phyloP scores from a whole-genome alignment of 192 early-diverging fungal genomes.

The Backusella liffmaniae region DNA sequence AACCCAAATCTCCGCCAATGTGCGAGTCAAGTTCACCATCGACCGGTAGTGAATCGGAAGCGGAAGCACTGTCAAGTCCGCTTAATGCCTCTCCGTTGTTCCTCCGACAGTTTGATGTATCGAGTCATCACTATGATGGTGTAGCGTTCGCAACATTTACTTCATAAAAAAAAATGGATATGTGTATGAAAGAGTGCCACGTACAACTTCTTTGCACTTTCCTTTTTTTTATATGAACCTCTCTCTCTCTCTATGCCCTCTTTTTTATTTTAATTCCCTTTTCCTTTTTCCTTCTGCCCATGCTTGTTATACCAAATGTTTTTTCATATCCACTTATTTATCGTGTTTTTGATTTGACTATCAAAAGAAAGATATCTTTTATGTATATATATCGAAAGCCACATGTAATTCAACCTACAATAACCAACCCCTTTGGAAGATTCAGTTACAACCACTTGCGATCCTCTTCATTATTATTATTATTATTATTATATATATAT shows the following conservation, averaged over 20 bases:
- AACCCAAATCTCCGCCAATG: background rate
- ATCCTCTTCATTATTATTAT: background rate
- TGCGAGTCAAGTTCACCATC: slow-evolving; percentile 5
- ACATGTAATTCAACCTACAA: background rate
- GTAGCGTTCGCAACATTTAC: background rate
- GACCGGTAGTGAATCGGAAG: background rate
- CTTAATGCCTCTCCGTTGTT: background rate
- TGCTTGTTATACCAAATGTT: background rate
- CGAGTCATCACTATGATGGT: background rate
- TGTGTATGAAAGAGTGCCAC: background rate
- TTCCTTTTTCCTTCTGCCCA: background rate
- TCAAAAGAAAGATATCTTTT: background rate
- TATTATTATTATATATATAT: background rate
- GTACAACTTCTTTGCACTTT: no score
- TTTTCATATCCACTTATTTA: background rate
- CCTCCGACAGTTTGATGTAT: background rate
- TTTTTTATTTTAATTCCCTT: background rate
- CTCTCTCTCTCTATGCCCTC: background rate
- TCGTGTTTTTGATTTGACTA: background rate
- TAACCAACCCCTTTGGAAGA: background rate
- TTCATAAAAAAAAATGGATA: background rate
- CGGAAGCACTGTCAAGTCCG: background rate
- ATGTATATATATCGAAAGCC: background rate
- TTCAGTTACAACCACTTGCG: background rate
- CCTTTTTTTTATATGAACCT: background rate